phyloP scores from a whole-genome alignment of 176 grass and related monocot species.

The Zizania latifolia region DNA sequence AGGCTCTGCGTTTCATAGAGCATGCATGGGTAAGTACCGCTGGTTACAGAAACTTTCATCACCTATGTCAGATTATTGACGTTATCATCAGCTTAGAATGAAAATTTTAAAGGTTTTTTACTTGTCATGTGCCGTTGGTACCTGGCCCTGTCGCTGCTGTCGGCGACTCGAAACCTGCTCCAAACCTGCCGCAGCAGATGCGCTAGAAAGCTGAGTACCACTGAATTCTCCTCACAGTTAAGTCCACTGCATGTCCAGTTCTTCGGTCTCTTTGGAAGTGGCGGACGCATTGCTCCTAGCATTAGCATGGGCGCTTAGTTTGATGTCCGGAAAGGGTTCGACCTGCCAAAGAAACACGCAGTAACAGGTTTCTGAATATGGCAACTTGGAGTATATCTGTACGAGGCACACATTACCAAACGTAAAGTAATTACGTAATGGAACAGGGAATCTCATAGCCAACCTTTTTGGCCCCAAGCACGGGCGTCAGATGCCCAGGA shows the following conservation, averaged over 20 bases:
- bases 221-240: slow-evolving; percentile 22
- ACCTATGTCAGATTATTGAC: slow-evolving; percentile 8
- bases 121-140: slow-evolving; percentile 8
- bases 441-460: slow-evolving; percentile 4
- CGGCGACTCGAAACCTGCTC: slow-evolving; percentile 4
- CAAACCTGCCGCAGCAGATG: slow-evolving; percentile 15
- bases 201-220: slow-evolving; percentile 3
- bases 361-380: slow-evolving; percentile 2
- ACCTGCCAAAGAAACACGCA: slow-evolving; percentile 38
- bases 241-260: slow-evolving; percentile 40
- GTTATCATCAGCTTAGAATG: not conserved
- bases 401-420: not conserved
- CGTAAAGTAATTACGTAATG: slow-evolving; percentile 21
- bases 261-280: slow-evolving; percentile 56
- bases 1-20: not conserved
- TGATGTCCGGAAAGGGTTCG: slow-evolving; percentile 71
- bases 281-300: slow-evolving; percentile 60
- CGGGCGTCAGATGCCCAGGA: slow-evolving; percentile 67
- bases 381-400: not conserved
- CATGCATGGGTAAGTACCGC: not conserved
- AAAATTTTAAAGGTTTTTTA: slow-evolving; percentile 16
- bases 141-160: not conserved
- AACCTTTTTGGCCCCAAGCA: slow-evolving; percentile 82
- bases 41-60: slow-evolving; percentile 24
- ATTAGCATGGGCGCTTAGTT: slow-evolving; percentile 50